Evolutionary conservation across 1,284 basidiomycete species (phyloP), one percentile per base, ranked within the genome.

Genomic region (Spongiforma sp.): DNA sequence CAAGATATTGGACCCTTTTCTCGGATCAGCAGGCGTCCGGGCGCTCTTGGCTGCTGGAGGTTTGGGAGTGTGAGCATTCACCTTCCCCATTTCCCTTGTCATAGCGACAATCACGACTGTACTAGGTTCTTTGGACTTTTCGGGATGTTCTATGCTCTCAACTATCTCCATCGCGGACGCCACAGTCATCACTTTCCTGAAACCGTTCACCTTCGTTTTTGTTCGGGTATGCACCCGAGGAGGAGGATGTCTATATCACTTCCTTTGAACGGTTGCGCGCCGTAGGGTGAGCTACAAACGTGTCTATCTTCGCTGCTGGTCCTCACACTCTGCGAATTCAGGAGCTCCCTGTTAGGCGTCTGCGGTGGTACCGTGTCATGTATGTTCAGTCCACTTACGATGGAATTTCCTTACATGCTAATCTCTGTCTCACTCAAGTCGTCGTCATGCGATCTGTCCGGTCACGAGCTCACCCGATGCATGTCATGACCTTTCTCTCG

Each of bases 111-210:
- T 43, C 34, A 37, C 39, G 32, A n/a, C n/a, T n/a, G n/a, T 56
- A n/a, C 39, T 37, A 88, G 86, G 19, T 89, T 89, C 70, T 81
- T 88, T 64, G 87, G 86, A 1, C 78, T 91, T 24, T 87, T 85
- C 66, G 88, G 84, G 33, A 78, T 88, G 3, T 94, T 94, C 74
- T 91, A 88, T 72, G 86, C 89, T 1, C 78, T 94, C 15, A 83
- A 89, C 64, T 89, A 86, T 66, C 81, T 87, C 89, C 0, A 79
- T 94, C 1, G 90, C 90, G 15, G 93, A 95, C 72, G 86, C 90
- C 0, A 90, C 89, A 0, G 90, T 93, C 17, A 80, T 96, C 57
- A 89, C 88, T 0, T 95, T 94, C 78, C 82, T 96, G 14, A 77
- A 84, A 0, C 94, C 94, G 0, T 83, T 89, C 62, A 81, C 84